phyloP scores from a whole-genome alignment of 2,329 filamentous ascomycete species.

The Talaromyces sp. region DNA sequence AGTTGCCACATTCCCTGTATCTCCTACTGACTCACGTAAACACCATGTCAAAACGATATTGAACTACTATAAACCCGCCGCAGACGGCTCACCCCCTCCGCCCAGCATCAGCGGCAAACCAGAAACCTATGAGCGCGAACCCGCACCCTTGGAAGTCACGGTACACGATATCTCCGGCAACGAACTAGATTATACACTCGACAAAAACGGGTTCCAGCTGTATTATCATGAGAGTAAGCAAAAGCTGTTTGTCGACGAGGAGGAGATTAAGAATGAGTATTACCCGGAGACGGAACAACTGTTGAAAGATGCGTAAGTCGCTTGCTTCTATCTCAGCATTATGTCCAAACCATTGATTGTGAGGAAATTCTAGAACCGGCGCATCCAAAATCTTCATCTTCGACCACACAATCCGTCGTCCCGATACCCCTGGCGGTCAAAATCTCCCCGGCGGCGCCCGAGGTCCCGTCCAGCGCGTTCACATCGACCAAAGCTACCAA shows the following conservation, averaged over 20 bases:
- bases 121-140: conserved; percentile 43
- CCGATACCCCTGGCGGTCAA: conserved; percentile 26
- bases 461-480: conserved; percentile 50
- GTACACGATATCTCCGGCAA: conserved; percentile 44
- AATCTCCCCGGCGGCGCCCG: conserved; percentile 26
- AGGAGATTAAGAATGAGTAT: conserved; percentile 40
- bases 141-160: conserved; percentile 36
- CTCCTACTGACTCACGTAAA: conserved; percentile 22
- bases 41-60: conserved; percentile 43
- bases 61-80: conserved; percentile 47
- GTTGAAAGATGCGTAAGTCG: conserved; percentile 38
- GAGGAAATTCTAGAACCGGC: conserved; percentile 31
- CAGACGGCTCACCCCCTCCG: conserved; percentile 43
- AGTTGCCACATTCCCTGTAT: conserved; percentile 16
- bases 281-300: conserved; percentile 49
- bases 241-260: conserved; percentile 41
- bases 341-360: background rate
- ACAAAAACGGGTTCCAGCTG: conserved; percentile 47
- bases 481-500: conserved; percentile 50
- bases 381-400: conserved; percentile 48
- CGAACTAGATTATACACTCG: conserved; percentile 43
- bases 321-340: background rate
- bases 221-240: conserved; percentile 40
- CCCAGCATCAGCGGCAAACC: conserved; percentile 35
- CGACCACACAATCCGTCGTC: conserved; percentile 49